Conservation (phyloP, 164 flowering plant genomes). For the Protea cynaroides region DNA sequence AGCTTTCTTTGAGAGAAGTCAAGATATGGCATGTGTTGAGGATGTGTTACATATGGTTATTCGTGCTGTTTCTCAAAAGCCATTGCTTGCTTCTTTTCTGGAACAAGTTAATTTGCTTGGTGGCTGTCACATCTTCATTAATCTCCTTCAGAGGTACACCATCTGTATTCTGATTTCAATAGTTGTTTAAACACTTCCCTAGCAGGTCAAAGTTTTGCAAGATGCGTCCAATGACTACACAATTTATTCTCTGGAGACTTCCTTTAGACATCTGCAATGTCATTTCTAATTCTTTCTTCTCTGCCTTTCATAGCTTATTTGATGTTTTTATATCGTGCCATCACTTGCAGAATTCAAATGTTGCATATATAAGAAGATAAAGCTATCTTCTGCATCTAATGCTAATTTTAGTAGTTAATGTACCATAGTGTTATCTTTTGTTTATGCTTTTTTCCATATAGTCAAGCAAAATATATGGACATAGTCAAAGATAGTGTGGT, state of each 20-base stretch:
- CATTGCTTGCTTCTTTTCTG: conserved; percentile 67
- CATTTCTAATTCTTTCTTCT: no score
- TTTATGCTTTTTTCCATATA: no score
- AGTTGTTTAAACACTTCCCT: background rate
- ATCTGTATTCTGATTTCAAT: conserved; percentile 7
- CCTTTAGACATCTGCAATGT: no score
- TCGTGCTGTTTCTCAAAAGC: conserved; percentile 79
- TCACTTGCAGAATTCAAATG: no score
- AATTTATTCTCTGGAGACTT: background rate
- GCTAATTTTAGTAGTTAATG: no score
- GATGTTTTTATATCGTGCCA: no score
- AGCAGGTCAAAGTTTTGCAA: background rate
- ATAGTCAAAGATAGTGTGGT: no score
- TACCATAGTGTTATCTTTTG: no score
- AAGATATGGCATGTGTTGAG: conserved; percentile 90
- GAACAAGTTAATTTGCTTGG: conserved; percentile 85
- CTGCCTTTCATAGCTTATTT: no score
- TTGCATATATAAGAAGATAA: no score
- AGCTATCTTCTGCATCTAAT: no score
- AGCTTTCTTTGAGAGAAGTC: conserved; percentile 84
- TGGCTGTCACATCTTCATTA: conserved; percentile 85
- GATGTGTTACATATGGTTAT: conserved; percentile 93
- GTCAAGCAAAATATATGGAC: no score
- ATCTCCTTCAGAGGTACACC: conserved; percentile 84
- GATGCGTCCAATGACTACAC: background rate